These are phyloP conservation scores for Seiridium unicorne DNA, from an alignment of 2,329 filamentous ascomycete species.

Conservation along the genomic window DNA sequence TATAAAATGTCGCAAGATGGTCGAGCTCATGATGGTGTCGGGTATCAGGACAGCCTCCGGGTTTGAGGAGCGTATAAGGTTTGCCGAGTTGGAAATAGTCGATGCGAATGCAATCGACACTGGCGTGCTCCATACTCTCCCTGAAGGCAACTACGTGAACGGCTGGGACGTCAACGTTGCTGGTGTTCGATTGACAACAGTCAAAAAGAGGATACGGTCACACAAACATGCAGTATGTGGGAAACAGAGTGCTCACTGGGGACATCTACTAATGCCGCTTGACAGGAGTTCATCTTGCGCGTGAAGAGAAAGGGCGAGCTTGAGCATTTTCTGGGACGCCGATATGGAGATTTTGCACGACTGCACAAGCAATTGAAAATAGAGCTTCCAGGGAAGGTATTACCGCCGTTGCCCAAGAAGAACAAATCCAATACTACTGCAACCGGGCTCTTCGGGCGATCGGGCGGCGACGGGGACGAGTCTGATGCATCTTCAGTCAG, in stretches of 20 bases:
- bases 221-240: conserved; percentile 82
- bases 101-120: conserved; percentile 91
- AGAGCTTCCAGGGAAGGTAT: conserved; percentile 86
- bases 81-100: conserved; percentile 95
- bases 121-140: conserved; percentile 80
- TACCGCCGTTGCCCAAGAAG: conserved; percentile 86
- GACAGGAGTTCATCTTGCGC: conserved; percentile 84
- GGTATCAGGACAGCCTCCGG: conserved; percentile 93
- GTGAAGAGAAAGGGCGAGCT: conserved; percentile 75
- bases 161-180: conserved; percentile 97
- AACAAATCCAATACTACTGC: conserved; percentile 78
- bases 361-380: conserved; percentile 77
- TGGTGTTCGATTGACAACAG: conserved; percentile 74
- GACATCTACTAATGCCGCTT: not conserved
- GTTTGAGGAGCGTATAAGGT: conserved; percentile 95
- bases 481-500: conserved; percentile 80
- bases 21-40: conserved; percentile 99
- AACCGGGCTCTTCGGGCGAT: conserved; percentile 49
- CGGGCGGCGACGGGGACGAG: conserved; percentile 58
- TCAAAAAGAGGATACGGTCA: conserved; percentile 83
- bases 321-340: conserved; percentile 76
- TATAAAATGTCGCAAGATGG: conserved; percentile 88
- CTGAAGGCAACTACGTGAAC: conserved; percentile 89
- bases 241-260: not conserved
- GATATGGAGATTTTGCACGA: conserved; percentile 84